Base-by-base conservation (phyloP, 2,329 filamentous ascomycete species). In the Cladophialophora carrionii region DNA sequence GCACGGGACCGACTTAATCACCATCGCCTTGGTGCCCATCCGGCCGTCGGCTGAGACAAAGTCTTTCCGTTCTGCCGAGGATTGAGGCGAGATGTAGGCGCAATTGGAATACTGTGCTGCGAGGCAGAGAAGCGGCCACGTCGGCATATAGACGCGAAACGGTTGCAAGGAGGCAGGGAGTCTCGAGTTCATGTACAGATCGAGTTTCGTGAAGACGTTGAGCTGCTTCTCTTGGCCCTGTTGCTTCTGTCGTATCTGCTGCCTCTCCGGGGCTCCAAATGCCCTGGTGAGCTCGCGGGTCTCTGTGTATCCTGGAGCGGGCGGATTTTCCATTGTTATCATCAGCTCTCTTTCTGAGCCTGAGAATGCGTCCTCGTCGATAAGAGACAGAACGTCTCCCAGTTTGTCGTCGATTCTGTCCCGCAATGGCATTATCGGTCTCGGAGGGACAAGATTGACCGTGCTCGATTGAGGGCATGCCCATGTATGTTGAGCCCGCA, bases 21-120 rank as follows among this genome's bases (percentile, higher is more conserved):
- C 87, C 88, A 94, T 94, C 26, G 91, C 89, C 74, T 93, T 94
- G 0, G 90, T 90, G n/a, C 90, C 90, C 3, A 84, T 82, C 22
- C 83, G 82, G 84, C 88, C 90, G 75, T 92, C 87, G 3, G 90
- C 86, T 41, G 87, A 83, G 41, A 95, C 83, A 70, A 90, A 89
- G 1, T 88, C 83, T 71, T 90, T 86, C 12, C 83, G 82, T 75
- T 92, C 89, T 24, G 82, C 79, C 9, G 64, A 49, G 0, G 84
- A 84, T 0, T 79, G 78, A 0, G 90, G 87, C 41, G 84, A 83
- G 49, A 85, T 82, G 75, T 96, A 96, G 2, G 90, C 91, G 41
- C 85, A 83, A 67, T 89, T 85, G 0, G 91, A 90, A 74, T 92
- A 93, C 66, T 88, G 86, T 0, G 91, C 90, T 2, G 92, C 92